Evolutionary conservation across 169 alveolate species (phyloP).

Genomic region (Amoebophrya sp.): DNA sequence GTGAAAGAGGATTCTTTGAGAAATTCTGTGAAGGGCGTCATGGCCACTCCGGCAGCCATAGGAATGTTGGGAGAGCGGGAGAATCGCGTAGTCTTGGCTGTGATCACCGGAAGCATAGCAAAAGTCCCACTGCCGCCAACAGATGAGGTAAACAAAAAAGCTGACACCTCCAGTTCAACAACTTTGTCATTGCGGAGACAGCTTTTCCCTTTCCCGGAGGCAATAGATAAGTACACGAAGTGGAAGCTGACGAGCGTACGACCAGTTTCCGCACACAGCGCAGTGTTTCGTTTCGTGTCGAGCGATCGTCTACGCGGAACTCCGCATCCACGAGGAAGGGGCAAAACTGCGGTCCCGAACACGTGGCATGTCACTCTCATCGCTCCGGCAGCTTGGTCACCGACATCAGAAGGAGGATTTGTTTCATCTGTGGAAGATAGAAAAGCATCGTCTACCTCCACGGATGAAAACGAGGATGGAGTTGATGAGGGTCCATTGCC

Average conservation of each 20-base stretch:
- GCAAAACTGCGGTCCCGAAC: conserved; percentile 21
- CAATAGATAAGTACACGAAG: conserved; percentile 24
- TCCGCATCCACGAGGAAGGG: conserved; percentile 36
- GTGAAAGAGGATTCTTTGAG: too few species aligned
- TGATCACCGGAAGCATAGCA: too few species aligned
- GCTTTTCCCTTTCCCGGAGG: neutral
- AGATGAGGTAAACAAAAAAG: too few species aligned
- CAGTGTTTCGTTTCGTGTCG: conserved; percentile 27
- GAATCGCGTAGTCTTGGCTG: too few species aligned
- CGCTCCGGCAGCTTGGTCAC: too few species aligned
- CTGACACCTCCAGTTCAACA: too few species aligned
- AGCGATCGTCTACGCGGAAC: conserved; percentile 33
- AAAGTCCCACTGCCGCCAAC: too few species aligned
- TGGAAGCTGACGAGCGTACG: conserved; percentile 26
- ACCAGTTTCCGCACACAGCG: conserved; percentile 29
- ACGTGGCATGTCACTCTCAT: conserved; percentile 37
- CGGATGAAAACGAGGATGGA: neutral
- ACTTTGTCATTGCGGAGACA: too few species aligned
- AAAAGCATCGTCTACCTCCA: too few species aligned
- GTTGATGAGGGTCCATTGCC: conserved; percentile 34
- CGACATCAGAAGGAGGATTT: neutral
- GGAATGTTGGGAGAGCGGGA: too few species aligned
- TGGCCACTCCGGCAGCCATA: too few species aligned
- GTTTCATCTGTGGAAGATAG: neutral
- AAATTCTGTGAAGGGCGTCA: too few species aligned